Base-by-base conservation (phyloP, 495 filamentous ascomycete genomes). In the Cudoniella acicularis region DNA sequence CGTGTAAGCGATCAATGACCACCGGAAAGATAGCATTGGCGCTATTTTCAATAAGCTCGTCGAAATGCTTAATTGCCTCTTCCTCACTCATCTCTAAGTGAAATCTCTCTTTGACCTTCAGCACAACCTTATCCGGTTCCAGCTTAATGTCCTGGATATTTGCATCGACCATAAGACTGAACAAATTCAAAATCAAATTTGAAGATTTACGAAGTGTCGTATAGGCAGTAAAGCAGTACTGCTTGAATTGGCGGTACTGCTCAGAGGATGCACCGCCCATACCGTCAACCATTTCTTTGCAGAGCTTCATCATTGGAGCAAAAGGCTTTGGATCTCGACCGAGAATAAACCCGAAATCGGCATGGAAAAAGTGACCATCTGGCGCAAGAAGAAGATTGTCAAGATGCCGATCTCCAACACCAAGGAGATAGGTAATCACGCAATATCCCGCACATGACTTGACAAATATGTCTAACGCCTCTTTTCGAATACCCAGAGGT, bases 391-490 rank as follows among this genome's bases (percentile, higher is more conserved):
- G 86, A 4, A 99, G 83, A 69, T 99, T 99, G 68, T 99, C 94
- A 10, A 98, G 81, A 72, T 99, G 94, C 0, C 94, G 86, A 69
- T 99, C 94, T 42, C 94, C 94, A 24, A 99, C 94, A 25, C 94
- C 94, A n/a, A 99, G 85, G 36, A 99, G 86, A 73, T 98, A 99
- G 0, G 94, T 99, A 67, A 99, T 97, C 18, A 99, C 94, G 70
- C 95, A 97, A 73, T 99, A 99, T 22, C 94, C 94, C 1, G 94
- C 94, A 67, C 94, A 96, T 17, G 90, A 95, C 67, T 92, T 96
- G 70, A 97, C 83, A 69, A 95, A 99, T 11, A 88, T 96, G 61
- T 99, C 94, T 80, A 98, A 89, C 0, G 91, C 86, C 53, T 96
- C 92, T 65, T 92, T 91, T 49, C 92, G 87, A 21, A 99, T 87